phyloP scores from a whole-genome alignment of 306 rosid genomes.

The Lagenaria siceraria region DNA sequence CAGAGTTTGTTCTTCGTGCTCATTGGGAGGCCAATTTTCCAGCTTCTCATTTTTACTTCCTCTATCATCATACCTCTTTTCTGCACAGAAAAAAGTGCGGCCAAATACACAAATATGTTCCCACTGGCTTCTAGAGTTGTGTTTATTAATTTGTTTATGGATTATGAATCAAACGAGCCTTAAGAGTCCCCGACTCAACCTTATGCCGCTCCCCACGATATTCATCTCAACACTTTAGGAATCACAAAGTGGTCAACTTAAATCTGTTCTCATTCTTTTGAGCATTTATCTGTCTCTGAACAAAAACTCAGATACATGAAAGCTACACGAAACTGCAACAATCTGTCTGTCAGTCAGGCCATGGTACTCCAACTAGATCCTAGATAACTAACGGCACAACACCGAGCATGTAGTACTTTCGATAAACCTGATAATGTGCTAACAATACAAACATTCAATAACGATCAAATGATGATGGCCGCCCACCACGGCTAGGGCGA shows the following conservation, averaged over 20 bases:
- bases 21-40: background rate
- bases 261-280: background rate
- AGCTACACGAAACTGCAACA: background rate
- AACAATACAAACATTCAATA: conserved; percentile 7
- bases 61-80: background rate
- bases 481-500: conserved; percentile 20
- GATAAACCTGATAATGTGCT: conserved; percentile 1
- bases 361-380: background rate
- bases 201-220: background rate
- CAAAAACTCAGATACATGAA: background rate
- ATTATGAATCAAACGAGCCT: background rate
- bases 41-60: background rate
- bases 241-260: background rate
- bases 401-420: background rate
- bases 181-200: background rate
- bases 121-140: background rate
- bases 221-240: background rate
- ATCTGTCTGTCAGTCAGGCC: background rate
- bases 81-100: background rate
- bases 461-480: conserved; percentile 15
- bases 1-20: background rate
- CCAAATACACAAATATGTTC: background rate
- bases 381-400: background rate
- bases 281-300: background rate
- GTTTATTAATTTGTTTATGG: background rate